Conservation (phyloP, 352 stramenopile genomes). For the Phytophthora crassamura region DNA sequence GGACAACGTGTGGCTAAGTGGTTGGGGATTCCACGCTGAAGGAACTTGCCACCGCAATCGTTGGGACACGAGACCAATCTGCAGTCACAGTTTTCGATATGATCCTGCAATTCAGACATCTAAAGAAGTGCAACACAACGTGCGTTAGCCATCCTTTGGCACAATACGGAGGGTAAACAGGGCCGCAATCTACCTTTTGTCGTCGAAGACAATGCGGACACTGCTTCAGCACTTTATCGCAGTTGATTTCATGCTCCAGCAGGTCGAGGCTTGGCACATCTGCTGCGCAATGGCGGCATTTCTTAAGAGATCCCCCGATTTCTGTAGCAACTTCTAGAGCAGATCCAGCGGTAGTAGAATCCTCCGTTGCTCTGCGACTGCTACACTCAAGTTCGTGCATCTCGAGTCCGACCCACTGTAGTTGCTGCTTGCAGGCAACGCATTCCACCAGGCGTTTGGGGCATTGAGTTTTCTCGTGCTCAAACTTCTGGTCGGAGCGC, state of each 20-base stretch:
- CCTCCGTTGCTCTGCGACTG: neutral
- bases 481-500: constrained; percentile 46
- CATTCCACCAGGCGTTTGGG: constrained; percentile 60
- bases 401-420: constrained; percentile 55
- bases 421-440: constrained; percentile 42
- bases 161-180: neutral
- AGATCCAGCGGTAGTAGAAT: neutral
- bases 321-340: neutral
- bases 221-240: constrained; percentile 84
- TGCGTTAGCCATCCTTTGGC: neutral
- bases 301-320: constrained; percentile 41
- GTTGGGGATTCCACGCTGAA: constrained; percentile 78
- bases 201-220: constrained; percentile 82
- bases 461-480: constrained; percentile 68
- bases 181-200: constrained; percentile 54
- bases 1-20: constrained; percentile 78
- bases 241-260: constrained; percentile 77
- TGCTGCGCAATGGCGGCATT: constrained; percentile 68
- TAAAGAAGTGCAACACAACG: constrained; percentile 16
- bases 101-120: constrained; percentile 78
- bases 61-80: constrained; percentile 80
- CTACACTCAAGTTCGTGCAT: constrained; percentile 44
- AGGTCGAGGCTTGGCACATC: constrained; percentile 58
- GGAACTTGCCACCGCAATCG: constrained; percentile 79
- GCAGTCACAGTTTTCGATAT: constrained; percentile 86